phyloP scores from a whole-genome alignment of 129 eudicot species.

The Saussurea involucrata region DNA sequence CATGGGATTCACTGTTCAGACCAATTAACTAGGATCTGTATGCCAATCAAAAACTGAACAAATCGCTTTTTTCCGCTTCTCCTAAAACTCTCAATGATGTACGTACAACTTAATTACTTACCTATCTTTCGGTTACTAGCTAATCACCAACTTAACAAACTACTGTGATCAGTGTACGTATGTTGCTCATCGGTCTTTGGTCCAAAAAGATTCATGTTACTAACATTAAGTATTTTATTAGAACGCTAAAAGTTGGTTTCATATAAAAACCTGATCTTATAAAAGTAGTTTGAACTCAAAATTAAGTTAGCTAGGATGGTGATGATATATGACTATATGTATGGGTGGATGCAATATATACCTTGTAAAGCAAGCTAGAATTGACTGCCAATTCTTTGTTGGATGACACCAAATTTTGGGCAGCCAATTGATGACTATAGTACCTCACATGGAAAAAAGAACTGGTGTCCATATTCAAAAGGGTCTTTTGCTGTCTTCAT shows the following conservation, averaged over 20 bases:
- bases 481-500: not conserved
- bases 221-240: too few species aligned
- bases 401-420: not conserved
- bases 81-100: not conserved
- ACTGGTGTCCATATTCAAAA: not conserved
- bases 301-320: not conserved
- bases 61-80: conserved; percentile 3
- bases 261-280: not conserved
- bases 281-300: too few species aligned
- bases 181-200: not conserved
- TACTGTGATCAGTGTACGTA: not conserved
- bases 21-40: conserved; percentile 12
- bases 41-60: not conserved
- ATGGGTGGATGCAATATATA: not conserved
- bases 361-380: not conserved
- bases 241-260: not conserved
- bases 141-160: not conserved
- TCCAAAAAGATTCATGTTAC: not conserved
- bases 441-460: conserved; percentile 13
- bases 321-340: too few species aligned
- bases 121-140: not conserved
- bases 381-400: conserved; percentile 11
- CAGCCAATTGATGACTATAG: conserved; percentile 1
- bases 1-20: conserved; percentile 14
- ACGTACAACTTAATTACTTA: conserved; percentile 1